Evolutionary conservation across 1,284 basidiomycete genomes (phyloP), one percentile per base, ranked within the genome.

Genomic region (Hymenochaete sp.): DNA sequence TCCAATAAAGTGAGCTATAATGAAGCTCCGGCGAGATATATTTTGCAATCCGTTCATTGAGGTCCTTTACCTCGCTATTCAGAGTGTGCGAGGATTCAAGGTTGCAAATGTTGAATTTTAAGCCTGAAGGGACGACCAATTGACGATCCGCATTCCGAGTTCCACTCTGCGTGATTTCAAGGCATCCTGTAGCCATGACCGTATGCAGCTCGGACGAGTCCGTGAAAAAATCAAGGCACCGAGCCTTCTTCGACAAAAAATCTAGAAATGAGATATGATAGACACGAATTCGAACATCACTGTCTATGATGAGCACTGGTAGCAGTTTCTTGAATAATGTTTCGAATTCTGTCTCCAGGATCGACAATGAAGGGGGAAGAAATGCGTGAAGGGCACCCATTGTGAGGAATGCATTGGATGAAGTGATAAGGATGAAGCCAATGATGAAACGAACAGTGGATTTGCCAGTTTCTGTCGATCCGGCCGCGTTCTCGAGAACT

Each of bases 81-180:
- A 24, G 45, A n/a, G 33, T 14, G 19, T 19, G 42, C n/a, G 45
- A 47, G 9, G 45, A 19, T 19, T 35, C 14, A 14, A 47, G 29
- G 14, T 22, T 11, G 28, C 45, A 40, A 10, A 47, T 47, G 19
- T 47, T 47, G 38, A 47, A 47, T 13, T 13, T 8, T 10, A 47
- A 21, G 7, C 24, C 6, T 7, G 29, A 24, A 13, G 28, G 14
- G 9, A 24, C 28, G 2, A 43, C 22, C 14, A 21, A 33, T 11
- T 4, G 8, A 19, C 25, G 32, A n/a, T n/a, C n/a, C n/a, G n/a
- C n/a, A n/a, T n/a, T n/a, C n/a, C n/a, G n/a, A n/a, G n/a, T n/a
- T 14, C 24, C 6, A n/a, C n/a, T n/a, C 4, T n/a, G 4, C 42
- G 35, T 43, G 18, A n/a, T 10, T 13, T 21, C 14, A n/a, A 43